Evolutionary conservation across 106 monocot genomes (phyloP), one percentile per base, ranked within the genome.

Genomic region (Posidonia australis): DNA sequence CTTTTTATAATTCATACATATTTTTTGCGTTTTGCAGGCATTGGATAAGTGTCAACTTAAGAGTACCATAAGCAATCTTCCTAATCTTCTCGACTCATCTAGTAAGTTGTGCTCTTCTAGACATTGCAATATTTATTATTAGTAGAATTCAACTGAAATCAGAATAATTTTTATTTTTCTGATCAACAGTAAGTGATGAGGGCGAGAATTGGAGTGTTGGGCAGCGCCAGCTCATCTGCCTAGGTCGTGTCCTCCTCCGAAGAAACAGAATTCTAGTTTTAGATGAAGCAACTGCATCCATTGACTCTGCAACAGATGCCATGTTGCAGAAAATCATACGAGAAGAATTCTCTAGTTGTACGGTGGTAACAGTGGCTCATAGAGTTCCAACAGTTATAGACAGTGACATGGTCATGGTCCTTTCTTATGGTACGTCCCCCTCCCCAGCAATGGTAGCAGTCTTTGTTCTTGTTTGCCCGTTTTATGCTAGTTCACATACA

Each of bases 171-270:
- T 55, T 22, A 10, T 66, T 0, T n/a, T 18, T 54, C 26, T 5
- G 9, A 47, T 46, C 57, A 13, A 64, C 60, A 86, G 90, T 86
- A 57, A 83, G 68, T n/a, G 90, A 90, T 55, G 83, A 81, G 59
- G 90, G 90, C 3, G 86, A 83, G 23, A 90, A 86, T 55, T 90
- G 83, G 83, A 90, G 90, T 25, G 81, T 65, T 6, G 90, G 90
- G 9, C 86, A 90, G 46, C 71, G 83, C 1, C 90, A 90, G 24
- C 81, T 90, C 55, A 81, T 90, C 65, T 90, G 90, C 51, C 74
- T 90, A 10, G 90, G 86, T 3, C 70, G 83, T 12, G 83, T 81
- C 36, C 78, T 86, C 44, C 72, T 90, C 0, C 54, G 67, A 6
- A 86, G 58, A 74, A 90, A 81, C 77, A 90, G 48, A 64, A 81